phyloP scores from a whole-genome alignment of 2,329 filamentous ascomycete species.

The Pseudogymnoascus sp. region DNA sequence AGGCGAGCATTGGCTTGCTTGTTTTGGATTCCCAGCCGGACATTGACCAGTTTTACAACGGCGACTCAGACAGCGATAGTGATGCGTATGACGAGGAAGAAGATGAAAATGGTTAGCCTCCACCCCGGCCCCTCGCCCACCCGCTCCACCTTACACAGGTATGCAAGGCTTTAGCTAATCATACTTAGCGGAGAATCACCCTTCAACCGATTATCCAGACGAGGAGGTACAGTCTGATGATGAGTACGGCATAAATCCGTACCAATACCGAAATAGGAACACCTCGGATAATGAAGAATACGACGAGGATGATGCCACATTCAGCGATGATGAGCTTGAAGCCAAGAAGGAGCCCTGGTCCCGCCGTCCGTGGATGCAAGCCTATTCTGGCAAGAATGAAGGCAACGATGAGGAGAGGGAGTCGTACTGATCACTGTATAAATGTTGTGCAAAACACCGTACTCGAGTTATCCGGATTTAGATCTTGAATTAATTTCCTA shows the following conservation, averaged over 20 bases:
- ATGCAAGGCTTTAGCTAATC: constrained; percentile 14
- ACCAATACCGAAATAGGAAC: constrained; percentile 40
- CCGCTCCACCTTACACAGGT: not conserved
- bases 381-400: not conserved
- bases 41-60: constrained; percentile 50
- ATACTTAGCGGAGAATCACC: constrained; percentile 62
- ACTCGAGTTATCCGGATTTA: not conserved
- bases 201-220: constrained; percentile 72
- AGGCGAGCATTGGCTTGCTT: constrained; percentile 38
- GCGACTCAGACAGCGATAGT: constrained; percentile 51
- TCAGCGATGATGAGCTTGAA: constrained; percentile 23
- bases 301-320: constrained; percentile 15
- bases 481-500: not conserved
- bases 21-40: constrained; percentile 27
- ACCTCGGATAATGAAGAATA: constrained; percentile 26
- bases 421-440: not conserved
- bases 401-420: constrained; percentile 5
- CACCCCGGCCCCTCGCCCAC: not conserved
- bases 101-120: constrained; percentile 51
- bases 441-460: not conserved
- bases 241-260: constrained; percentile 49
- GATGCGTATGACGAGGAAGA: constrained; percentile 49
- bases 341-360: constrained; percentile 23
- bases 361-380: constrained; percentile 13
- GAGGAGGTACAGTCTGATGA: constrained; percentile 69